These are phyloP conservation scores for Candida sithepensis DNA, from an alignment of 805 yeast genomes.

Conservation along the genomic window DNA sequence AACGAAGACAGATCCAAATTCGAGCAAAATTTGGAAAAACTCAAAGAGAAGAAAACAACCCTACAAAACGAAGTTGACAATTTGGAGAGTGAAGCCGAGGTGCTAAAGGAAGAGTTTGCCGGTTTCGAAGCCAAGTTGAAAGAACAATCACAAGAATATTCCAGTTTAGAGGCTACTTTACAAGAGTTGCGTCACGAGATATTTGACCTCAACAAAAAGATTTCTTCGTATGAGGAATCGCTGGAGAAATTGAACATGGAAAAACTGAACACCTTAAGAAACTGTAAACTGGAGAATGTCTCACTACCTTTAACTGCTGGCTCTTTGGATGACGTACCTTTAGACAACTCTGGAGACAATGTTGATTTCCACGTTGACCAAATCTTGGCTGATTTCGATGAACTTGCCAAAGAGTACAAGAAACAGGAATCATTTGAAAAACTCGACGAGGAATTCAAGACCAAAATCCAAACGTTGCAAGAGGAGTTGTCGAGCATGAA, in stretches of 20 bases:
- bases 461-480: slow-evolving; percentile 33
- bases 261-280: slow-evolving; percentile 55
- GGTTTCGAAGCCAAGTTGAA: slow-evolving; percentile 13
- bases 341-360: slow-evolving; percentile 44
- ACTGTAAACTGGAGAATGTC: slow-evolving; percentile 71
- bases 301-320: slow-evolving; percentile 62
- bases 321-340: slow-evolving; percentile 54
- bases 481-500: slow-evolving; percentile 47
- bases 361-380: slow-evolving; percentile 33
- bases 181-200: slow-evolving; percentile 32
- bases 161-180: slow-evolving; percentile 28
- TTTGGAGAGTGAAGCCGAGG: slow-evolving; percentile 39
- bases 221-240: slow-evolving; percentile 46
- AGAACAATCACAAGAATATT: slow-evolving; percentile 11
- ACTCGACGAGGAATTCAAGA: slow-evolving; percentile 24
- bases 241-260: slow-evolving; percentile 52
- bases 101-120: slow-evolving; percentile 33
- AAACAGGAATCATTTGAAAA: slow-evolving; percentile 25
- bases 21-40: slow-evolving; percentile 30
- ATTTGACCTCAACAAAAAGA: slow-evolving; percentile 28
- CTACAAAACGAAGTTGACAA: slow-evolving; percentile 33
- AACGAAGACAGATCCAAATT: slow-evolving; percentile 35
- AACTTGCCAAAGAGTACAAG: slow-evolving; percentile 41
- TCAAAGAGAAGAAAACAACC: slow-evolving; percentile 32
- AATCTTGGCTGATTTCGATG: slow-evolving; percentile 53